Percentiles rank a stretch among this genome's conserved stretches.
These are phyloP conservation scores for Phytophthora idaei DNA, from an alignment of 352 stramenopile genomes.

Conservation along the genomic window DNA sequence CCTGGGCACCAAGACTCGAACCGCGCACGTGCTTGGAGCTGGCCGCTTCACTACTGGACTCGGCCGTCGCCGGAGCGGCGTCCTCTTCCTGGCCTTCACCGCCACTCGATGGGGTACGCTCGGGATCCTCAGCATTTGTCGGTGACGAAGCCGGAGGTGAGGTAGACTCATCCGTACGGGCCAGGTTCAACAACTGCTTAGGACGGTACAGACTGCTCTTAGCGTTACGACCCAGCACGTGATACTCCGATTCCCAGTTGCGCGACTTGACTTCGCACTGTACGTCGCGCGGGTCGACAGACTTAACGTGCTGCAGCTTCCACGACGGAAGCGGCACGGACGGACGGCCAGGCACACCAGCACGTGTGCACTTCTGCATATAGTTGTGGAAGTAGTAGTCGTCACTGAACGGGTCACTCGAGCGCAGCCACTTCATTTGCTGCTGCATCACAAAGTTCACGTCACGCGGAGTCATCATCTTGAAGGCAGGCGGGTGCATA, in stretches of 20 bases:
- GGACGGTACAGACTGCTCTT: conserved; percentile 83
- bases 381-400: conserved; percentile 91
- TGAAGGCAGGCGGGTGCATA: conserved; percentile 61
- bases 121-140: conserved; percentile 25
- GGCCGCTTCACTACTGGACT: conserved; percentile 38
- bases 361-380: conserved; percentile 72
- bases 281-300: conserved; percentile 61
- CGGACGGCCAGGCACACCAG: conserved; percentile 33
- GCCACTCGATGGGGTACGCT: conserved; percentile 26
- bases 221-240: conserved; percentile 79
- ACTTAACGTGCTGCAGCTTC: conserved; percentile 88
- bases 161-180: conserved; percentile 15
- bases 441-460: conserved; percentile 88
- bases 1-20: conserved; percentile 33
- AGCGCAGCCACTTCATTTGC: conserved; percentile 86
- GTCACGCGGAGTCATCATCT: conserved; percentile 88
- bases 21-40: conserved; percentile 25
- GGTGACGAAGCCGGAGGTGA: conserved; percentile 16
- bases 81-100: conserved; percentile 14
- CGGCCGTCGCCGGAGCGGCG: conserved; percentile 15
- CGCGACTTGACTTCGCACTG: conserved; percentile 72
- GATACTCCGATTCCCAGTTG: conserved; percentile 74
- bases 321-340: conserved; percentile 73
- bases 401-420: conserved; percentile 88
- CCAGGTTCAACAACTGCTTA: conserved; percentile 68